Percentiles rank a stretch among this genome's conserved stretches.
phyloP scores from a whole-genome alignment of 495 filamentous ascomycete species.

The Arthonia radiata region DNA sequence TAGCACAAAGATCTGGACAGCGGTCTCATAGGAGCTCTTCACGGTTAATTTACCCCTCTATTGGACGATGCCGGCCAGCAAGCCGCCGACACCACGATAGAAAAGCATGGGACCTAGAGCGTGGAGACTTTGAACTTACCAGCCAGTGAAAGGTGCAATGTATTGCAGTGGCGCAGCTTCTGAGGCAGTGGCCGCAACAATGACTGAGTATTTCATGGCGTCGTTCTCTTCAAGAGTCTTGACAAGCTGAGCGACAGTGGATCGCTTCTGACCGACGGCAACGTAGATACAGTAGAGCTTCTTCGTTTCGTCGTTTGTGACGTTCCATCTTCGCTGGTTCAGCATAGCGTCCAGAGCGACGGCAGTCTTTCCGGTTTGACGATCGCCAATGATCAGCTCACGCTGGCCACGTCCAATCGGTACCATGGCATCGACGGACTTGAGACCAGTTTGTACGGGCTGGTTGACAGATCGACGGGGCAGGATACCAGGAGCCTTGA shows the following conservation, averaged over 20 bases:
- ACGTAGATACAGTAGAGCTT: conserved; percentile 99
- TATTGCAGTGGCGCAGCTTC: conserved; percentile 86
- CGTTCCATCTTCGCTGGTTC: conserved; percentile 98
- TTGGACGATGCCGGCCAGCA: too few species aligned
- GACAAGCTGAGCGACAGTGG: conserved; percentile 95
- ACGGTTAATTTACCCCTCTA: too few species aligned
- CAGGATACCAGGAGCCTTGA: conserved; percentile 96
- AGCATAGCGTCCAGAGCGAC: conserved; percentile 96
- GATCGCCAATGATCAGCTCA: conserved; percentile 99
- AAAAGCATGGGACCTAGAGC: too few species aligned
- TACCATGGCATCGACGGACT: conserved; percentile 98
- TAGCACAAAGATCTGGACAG: too few species aligned
- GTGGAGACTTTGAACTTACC: background rate
- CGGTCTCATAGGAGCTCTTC: too few species aligned
- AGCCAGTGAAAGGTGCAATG: conserved; percentile 73
- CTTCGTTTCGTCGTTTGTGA: conserved; percentile 61
- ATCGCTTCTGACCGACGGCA: conserved; percentile 97
- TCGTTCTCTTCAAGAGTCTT: conserved; percentile 99
- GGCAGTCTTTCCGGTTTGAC: conserved; percentile 99
- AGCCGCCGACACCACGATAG: too few species aligned
- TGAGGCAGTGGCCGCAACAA: conserved; percentile 92
- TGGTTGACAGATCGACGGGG: conserved; percentile 92
- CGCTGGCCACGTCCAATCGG: conserved; percentile 98
- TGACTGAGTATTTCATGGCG: conserved; percentile 92
- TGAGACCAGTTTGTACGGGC: conserved; percentile 97